Percentiles rank a stretch among this genome's conserved stretches.
phyloP scores from a whole-genome alignment of 371 early-diverging fungal species.

The Neoconidiobolus thromboides region DNA sequence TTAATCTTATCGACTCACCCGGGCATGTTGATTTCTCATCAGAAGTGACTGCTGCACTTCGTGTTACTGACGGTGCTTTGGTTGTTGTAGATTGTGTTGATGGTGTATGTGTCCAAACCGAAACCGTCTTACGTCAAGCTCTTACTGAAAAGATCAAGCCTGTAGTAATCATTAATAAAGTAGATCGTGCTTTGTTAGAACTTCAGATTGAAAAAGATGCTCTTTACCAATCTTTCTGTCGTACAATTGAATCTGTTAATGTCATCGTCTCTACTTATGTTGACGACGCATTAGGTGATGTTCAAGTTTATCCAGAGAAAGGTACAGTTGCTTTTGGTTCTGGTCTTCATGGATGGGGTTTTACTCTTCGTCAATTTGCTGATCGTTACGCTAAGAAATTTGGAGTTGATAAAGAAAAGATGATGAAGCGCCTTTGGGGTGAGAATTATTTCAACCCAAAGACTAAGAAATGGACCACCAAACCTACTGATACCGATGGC shows the following conservation, averaged over 20 bases:
- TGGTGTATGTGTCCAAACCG: slow-evolving; percentile 99
- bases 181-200: slow-evolving; percentile 90
- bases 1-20: slow-evolving; percentile 99
- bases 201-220: slow-evolving; percentile 91
- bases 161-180: slow-evolving; percentile 90
- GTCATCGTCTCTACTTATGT: slow-evolving; percentile 72
- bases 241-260: slow-evolving; percentile 92
- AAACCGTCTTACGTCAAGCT: slow-evolving; percentile 99
- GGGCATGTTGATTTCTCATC: slow-evolving; percentile 99
- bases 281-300: slow-evolving; percentile 68
- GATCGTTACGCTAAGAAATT: slow-evolving; percentile 63
- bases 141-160: slow-evolving; percentile 98
- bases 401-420: slow-evolving; percentile 55
- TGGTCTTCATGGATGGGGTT: slow-evolving; percentile 81
- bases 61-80: slow-evolving; percentile 99
- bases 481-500: slow-evolving; percentile 51
- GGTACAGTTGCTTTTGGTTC: slow-evolving; percentile 96
- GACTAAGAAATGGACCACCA: slow-evolving; percentile 81
- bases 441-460: slow-evolving; percentile 75
- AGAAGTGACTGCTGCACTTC: slow-evolving; percentile 99
- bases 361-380: slow-evolving; percentile 85
- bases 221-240: slow-evolving; percentile 87
- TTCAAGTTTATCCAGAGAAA: slow-evolving; percentile 76
- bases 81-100: slow-evolving; percentile 99
- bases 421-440: slow-evolving; percentile 90